phyloP scores from a whole-genome alignment of 805 yeast genomes.

The Myxozyma mucilagina region DNA sequence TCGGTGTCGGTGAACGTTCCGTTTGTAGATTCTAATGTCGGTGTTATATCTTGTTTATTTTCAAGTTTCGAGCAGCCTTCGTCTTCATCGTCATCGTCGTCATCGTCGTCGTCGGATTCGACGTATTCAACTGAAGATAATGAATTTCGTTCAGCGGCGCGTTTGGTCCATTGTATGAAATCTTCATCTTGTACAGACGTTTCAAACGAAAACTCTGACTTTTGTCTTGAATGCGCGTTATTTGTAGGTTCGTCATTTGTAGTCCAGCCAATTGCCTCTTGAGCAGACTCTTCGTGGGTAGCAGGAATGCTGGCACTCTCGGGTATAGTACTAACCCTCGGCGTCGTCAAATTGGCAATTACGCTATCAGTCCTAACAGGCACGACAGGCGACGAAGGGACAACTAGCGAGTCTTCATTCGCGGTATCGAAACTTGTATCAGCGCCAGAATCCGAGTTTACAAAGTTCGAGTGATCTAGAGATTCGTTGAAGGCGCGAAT shows the following conservation, averaged over 20 bases:
- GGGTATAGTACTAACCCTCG: background rate
- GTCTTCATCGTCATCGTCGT: background rate
- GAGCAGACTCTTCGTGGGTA: background rate
- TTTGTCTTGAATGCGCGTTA: background rate
- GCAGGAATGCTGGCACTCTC: background rate
- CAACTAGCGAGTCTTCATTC: background rate
- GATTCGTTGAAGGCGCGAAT: slow-evolving; percentile 10
- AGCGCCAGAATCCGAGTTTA: slow-evolving; percentile 1
- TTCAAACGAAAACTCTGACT: slow-evolving; percentile 19
- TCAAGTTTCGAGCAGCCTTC: background rate
- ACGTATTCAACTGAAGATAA: slow-evolving; percentile 24
- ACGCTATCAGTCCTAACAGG: background rate
- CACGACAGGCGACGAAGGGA: background rate
- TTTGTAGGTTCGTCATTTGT: background rate
- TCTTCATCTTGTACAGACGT: slow-evolving; percentile 15
- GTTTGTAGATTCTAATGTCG: slow-evolving; percentile 5
- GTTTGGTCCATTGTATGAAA: slow-evolving; percentile 17
- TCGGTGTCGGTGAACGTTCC: background rate
- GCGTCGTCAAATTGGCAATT: background rate
- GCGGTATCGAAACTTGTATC: slow-evolving; percentile 13
- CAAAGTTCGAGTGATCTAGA: background rate
- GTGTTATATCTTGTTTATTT: slow-evolving; percentile 1
- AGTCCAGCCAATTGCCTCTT: slow-evolving; percentile 2
- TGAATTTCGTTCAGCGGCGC: slow-evolving; percentile 9
- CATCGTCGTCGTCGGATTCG: slow-evolving; percentile 16